Conservation (phyloP, 1,139 yeast genomes). For the Nakaseomyces nivariensis region DNA sequence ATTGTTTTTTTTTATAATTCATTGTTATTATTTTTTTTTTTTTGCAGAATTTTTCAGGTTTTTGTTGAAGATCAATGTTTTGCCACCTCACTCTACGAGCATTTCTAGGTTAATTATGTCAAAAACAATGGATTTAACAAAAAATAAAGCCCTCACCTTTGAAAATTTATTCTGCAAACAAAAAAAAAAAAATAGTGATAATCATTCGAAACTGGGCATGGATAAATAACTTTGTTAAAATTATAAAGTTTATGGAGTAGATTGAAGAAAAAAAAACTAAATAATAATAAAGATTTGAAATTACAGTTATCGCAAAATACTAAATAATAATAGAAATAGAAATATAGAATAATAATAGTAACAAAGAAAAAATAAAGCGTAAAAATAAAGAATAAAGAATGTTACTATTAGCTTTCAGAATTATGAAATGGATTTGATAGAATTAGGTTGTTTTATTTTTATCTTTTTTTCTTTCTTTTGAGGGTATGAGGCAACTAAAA, state of each 20-base stretch:
- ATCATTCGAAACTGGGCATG: background rate
- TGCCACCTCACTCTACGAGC: background rate
- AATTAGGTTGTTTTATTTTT: too few relatives aligned
- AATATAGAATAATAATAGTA: background rate
- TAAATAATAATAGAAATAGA: background rate
- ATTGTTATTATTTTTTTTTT: background rate
- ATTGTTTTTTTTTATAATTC: background rate
- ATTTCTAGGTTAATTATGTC: background rate
- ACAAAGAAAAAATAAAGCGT: background rate
- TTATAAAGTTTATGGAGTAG: too few relatives aligned
- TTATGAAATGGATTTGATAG: background rate
- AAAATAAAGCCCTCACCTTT: background rate
- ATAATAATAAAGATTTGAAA: background rate
- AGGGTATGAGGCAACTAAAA: too few relatives aligned
- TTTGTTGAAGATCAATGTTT: background rate
- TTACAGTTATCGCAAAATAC: background rate
- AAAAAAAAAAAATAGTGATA: background rate
- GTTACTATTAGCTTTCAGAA: background rate
- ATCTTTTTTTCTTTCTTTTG: too few relatives aligned
- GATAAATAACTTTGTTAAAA: too few relatives aligned
- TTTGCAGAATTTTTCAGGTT: background rate
- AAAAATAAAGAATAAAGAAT: background rate
- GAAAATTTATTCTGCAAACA: background rate
- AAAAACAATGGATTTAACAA: background rate
- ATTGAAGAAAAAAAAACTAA: background rate